phyloP scores from a whole-genome alignment of 2,329 filamentous ascomycete species.

The Diaporthe humulicola region DNA sequence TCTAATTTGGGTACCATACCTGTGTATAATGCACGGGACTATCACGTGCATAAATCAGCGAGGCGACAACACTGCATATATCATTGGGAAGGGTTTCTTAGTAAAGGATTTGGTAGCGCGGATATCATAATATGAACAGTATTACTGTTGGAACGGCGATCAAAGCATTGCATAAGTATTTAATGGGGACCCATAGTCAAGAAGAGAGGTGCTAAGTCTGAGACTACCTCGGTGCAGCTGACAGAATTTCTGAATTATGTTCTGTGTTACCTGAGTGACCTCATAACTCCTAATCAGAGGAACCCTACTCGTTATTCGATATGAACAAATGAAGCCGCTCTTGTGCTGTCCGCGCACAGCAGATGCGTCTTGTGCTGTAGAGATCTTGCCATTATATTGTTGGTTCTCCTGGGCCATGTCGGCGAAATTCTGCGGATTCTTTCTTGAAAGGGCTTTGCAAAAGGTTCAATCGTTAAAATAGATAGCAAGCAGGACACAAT shows the following conservation, averaged over 20 bases:
- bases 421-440: neutral
- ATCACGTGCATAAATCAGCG: neutral
- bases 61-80: neutral
- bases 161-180: neutral
- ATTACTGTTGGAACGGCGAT: neutral
- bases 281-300: no score
- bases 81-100: neutral
- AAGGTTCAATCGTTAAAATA: neutral
- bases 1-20: neutral
- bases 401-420: neutral
- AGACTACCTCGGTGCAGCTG: no score
- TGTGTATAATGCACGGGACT: neutral
- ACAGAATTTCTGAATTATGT: neutral
- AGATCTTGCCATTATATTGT: neutral
- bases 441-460: no score
- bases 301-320: neutral
- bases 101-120: neutral
- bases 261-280: no score
- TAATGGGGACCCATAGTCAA: accelerated
- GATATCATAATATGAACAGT: neutral
- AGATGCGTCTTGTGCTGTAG: neutral
- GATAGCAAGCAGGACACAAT: no score
- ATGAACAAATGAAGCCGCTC: neutral
- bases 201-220: neutral
- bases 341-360: neutral